Conservation (phyloP, 2,329 filamentous ascomycete species). For the Aspergillus melleus region DNA sequence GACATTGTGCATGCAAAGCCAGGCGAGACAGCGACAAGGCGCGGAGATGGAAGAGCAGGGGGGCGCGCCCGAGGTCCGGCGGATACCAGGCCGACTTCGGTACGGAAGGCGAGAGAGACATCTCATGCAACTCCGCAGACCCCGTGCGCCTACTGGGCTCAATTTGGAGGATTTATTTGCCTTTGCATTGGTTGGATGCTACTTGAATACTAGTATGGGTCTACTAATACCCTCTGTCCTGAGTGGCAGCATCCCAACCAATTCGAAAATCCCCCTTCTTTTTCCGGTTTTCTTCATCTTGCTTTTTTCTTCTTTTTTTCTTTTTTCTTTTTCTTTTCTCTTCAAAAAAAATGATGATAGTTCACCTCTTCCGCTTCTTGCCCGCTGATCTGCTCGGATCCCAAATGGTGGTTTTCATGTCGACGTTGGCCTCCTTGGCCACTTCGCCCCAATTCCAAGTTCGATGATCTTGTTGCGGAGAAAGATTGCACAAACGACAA, state of each 20-base stretch:
- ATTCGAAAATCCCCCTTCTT: not conserved
- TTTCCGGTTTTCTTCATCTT: not conserved
- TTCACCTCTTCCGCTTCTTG: not conserved
- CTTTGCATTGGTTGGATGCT: not conserved
- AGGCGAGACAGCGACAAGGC: too few species aligned
- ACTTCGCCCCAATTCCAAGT: not conserved
- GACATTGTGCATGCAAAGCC: slow-evolving; percentile 25
- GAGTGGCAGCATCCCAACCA: not conserved
- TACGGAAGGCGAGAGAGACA: not conserved
- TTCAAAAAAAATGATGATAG: not conserved
- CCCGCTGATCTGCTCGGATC: too few species aligned
- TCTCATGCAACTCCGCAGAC: not conserved
- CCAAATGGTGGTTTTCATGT: too few species aligned
- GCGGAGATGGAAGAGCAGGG: not conserved
- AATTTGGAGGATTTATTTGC: not conserved
- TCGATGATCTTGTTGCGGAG: not conserved
- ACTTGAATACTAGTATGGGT: not conserved
- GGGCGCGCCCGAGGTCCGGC: not conserved
- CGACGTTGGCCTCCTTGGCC: not conserved
- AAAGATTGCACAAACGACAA: not conserved
- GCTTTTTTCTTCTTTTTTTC: not conserved
- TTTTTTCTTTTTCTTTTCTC: not conserved
- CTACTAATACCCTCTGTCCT: not conserved
- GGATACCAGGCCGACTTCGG: not conserved
- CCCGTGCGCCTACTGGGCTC: too few species aligned